Percentiles rank a stretch among this genome's conserved stretches.
Conservation (phyloP, 1,284 basidiomycete genomes). For the Microbotryum silenes-acaulis region DNA sequence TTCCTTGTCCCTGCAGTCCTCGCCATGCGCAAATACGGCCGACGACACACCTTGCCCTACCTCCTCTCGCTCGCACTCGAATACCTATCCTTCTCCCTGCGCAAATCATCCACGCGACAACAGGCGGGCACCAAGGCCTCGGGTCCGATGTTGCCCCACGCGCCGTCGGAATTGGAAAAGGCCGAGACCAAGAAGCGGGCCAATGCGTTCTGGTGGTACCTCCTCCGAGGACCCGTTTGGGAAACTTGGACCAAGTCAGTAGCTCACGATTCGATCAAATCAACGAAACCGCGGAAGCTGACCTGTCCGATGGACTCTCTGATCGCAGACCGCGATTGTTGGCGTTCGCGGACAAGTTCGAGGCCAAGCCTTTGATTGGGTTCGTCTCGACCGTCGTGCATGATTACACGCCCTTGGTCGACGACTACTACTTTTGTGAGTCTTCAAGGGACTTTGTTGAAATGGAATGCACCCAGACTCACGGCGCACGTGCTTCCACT, state of each 20-base stretch:
- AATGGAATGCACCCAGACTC: not conserved
- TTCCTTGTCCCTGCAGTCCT: constrained; percentile 24
- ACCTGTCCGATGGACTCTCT: not conserved
- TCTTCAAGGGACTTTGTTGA: not conserved
- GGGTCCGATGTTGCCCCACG: constrained; percentile 21
- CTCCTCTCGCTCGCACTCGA: constrained; percentile 38
- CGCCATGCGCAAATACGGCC: constrained; percentile 35
- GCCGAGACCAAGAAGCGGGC: constrained; percentile 40
- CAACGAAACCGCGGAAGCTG: not conserved
- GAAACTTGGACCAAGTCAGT: constrained; percentile 40
- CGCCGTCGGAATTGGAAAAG: constrained; percentile 38
- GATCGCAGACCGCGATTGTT: constrained; percentile 37
- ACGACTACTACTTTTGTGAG: constrained; percentile 43
- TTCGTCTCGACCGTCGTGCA: constrained; percentile 39
- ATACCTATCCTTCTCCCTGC: constrained; percentile 36
- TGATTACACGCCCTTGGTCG: constrained; percentile 44
- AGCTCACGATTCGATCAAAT: not conserved
- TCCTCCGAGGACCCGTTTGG: constrained; percentile 44
- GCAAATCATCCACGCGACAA: constrained; percentile 14
- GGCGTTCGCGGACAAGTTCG: constrained; percentile 34
- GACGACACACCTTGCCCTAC: constrained; percentile 35
- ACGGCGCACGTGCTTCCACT: not conserved
- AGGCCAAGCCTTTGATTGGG: constrained; percentile 40
- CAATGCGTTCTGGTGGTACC: constrained; percentile 44
- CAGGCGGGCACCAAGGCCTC: constrained; percentile 15